phyloP scores from a whole-genome alignment of 805 yeast species.

The Helenozyma baotianmanensis region DNA sequence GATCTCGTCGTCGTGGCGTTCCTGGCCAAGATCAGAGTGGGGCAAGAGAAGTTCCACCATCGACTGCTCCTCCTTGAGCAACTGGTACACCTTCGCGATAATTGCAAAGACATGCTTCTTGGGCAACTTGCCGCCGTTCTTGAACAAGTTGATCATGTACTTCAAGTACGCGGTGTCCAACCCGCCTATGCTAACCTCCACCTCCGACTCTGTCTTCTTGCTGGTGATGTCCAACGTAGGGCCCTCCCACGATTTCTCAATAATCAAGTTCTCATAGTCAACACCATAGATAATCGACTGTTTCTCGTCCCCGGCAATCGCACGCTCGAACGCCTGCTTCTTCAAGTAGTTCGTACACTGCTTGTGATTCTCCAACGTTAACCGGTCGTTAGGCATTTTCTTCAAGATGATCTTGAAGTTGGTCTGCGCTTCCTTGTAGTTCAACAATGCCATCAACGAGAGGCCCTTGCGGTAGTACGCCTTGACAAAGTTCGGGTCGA shows the following conservation, averaged over 20 bases:
- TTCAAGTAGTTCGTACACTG: slow-evolving; percentile 65
- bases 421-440: slow-evolving; percentile 66
- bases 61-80: slow-evolving; percentile 64
- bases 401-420: slow-evolving; percentile 64
- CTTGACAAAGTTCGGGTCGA: slow-evolving; percentile 66
- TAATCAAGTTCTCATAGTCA: slow-evolving; percentile 43
- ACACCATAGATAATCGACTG: slow-evolving; percentile 43
- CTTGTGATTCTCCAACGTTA: slow-evolving; percentile 57
- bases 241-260: slow-evolving; percentile 59
- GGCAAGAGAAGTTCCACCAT: slow-evolving; percentile 63
- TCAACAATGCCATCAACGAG: slow-evolving; percentile 69
- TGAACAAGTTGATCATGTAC: slow-evolving; percentile 65
- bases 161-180: slow-evolving; percentile 55
- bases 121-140: slow-evolving; percentile 70
- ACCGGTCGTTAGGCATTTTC: slow-evolving; percentile 62
- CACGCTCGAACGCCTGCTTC: slow-evolving; percentile 75
- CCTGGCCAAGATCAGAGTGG: slow-evolving; percentile 21
- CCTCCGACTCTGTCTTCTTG: slow-evolving; percentile 19
- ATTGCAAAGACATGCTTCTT: slow-evolving; percentile 80
- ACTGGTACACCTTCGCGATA: slow-evolving; percentile 61
- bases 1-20: slow-evolving; percentile 18
- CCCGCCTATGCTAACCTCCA: slow-evolving; percentile 30
- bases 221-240: slow-evolving; percentile 44
- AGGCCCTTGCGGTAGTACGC: slow-evolving; percentile 86
- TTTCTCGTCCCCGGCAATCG: slow-evolving; percentile 72